These are phyloP conservation scores for Aspergillus aculeatinus DNA, from an alignment of 2,329 filamentous ascomycete species.

Conservation along the genomic window DNA sequence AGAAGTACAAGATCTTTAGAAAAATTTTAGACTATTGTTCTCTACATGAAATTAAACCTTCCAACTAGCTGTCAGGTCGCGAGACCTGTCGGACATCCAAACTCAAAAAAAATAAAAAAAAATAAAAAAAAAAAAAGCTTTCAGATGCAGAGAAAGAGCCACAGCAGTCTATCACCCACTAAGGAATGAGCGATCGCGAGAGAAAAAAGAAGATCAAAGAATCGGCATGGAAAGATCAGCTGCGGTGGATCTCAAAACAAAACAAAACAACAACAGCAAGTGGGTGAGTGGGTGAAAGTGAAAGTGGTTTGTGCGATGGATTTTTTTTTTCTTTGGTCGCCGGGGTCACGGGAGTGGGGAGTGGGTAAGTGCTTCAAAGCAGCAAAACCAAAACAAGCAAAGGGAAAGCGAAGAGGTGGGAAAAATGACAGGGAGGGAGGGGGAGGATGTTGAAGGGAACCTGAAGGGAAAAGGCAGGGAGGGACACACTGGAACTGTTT, in stretches of 20 bases:
- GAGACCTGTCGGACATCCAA: neutral
- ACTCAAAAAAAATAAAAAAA: neutral
- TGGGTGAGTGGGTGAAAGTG: neutral
- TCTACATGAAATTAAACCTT: too few species aligned
- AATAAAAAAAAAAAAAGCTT: too few species aligned
- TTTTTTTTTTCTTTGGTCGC: conserved; percentile 28
- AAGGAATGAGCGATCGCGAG: neutral
- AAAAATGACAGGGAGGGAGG: conserved; percentile 14
- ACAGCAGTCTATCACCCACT: too few species aligned
- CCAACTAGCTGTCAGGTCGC: neutral
- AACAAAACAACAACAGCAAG: neutral
- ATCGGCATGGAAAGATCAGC: neutral
- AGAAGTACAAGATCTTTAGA: neutral
- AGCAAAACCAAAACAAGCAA: conserved; percentile 41
- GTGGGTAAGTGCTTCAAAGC: conserved; percentile 24
- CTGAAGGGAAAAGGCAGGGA: neutral
- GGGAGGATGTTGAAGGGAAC: conserved; percentile 3
- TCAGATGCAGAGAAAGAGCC: too few species aligned
- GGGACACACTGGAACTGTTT: too few species aligned
- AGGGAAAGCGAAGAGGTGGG: conserved; percentile 14
- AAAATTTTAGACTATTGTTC: neutral
- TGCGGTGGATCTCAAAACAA: neutral
- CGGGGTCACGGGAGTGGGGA: conserved; percentile 29
- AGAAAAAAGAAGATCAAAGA: conserved; percentile 3
- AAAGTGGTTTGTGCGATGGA: conserved; percentile 21